Base-by-base conservation (phyloP, 2,329 filamentous ascomycete genomes). In the Dactylellina leptospora region DNA sequence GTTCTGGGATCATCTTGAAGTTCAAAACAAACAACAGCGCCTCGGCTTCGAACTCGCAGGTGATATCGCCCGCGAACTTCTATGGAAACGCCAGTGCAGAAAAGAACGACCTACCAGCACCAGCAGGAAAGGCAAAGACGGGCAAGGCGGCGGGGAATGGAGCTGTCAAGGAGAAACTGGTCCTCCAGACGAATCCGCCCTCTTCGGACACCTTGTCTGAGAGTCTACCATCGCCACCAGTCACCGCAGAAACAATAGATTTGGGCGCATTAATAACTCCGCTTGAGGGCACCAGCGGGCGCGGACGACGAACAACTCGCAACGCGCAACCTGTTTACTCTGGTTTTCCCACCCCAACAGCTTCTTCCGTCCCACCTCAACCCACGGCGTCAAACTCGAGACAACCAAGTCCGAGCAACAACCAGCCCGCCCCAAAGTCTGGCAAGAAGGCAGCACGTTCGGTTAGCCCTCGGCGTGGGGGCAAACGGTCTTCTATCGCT, bases 241-340 rank as follows among this genome's bases (percentile, higher is more conserved):
- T 51, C 5, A 53, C 36, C 11, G 23, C 38, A 13, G 59, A 54
- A 30, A n/a, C 5, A 13, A 27, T n/a, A 25, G 59, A 63, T 28
- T 23, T 13, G 4, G 36, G 23, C 5, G n/a, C 25, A 13, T 50
- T 60, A 59, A 47, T 69, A 45, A 50, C 13, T 23, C 56, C 55
- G 20, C 22, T 58, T 16, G 66, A 71, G 38, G 33, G 25, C 36
- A 30, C 20, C n/a, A 23, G 44, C 18, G 54, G 55, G 25, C 66
- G 66, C 20, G 58, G 66, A 47, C 58, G 66, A 25, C 50, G 66
- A 16, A 45, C 66, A 44, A 71, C 66, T 18, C 66, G 66, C 58
- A 71, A 71, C 47, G 66, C 66, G 27, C 56, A 59, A 25, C 66
- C 66, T 20, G 48, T 38, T 30, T 71, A 71, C 28, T 58, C 58